Evolutionary conservation across 139 green algal genomes (phyloP).

Genomic region (Closterium sp.): DNA sequence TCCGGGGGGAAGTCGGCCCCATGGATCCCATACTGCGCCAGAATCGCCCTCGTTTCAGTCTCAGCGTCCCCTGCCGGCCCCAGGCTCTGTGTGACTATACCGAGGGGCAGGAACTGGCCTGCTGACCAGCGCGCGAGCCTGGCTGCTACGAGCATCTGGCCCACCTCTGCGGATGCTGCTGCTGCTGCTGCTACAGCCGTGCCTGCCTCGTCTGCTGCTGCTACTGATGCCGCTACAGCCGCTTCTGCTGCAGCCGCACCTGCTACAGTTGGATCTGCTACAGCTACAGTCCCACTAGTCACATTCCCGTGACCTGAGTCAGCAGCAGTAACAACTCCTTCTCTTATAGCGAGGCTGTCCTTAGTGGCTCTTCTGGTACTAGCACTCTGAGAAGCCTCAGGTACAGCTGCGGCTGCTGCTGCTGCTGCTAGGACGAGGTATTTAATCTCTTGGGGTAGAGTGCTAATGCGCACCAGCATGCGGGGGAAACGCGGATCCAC

Average conservation of each 20-base stretch:
- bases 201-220: not conserved
- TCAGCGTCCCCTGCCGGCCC: slow-evolving; percentile 74
- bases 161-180: not conserved
- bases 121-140: slow-evolving; percentile 26
- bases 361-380: not conserved
- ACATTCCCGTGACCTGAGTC: slow-evolving; percentile 5
- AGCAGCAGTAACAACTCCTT: not conserved
- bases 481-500: slow-evolving; percentile 68
- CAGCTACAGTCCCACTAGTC: not conserved
- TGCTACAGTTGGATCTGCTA: not conserved
- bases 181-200: not conserved
- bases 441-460: slow-evolving; percentile 35
- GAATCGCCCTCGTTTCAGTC: slow-evolving; percentile 64
- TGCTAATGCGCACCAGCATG: slow-evolving; percentile 49
- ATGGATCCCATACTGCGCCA: slow-evolving; percentile 39
- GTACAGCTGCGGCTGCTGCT: not conserved
- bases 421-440: slow-evolving; percentile 12
- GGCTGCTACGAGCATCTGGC: not conserved
- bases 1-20: slow-evolving; percentile 48
- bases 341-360: not conserved
- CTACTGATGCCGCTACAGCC: not conserved
- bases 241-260: not conserved
- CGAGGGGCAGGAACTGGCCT: slow-evolving; percentile 16
- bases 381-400: not conserved
- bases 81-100: slow-evolving; percentile 56